Percentiles rank a stretch among this genome's conserved stretches.
These are phyloP conservation scores for Pyrus bretschneideri DNA, from an alignment of 306 rosid species.

Conservation along the genomic window DNA sequence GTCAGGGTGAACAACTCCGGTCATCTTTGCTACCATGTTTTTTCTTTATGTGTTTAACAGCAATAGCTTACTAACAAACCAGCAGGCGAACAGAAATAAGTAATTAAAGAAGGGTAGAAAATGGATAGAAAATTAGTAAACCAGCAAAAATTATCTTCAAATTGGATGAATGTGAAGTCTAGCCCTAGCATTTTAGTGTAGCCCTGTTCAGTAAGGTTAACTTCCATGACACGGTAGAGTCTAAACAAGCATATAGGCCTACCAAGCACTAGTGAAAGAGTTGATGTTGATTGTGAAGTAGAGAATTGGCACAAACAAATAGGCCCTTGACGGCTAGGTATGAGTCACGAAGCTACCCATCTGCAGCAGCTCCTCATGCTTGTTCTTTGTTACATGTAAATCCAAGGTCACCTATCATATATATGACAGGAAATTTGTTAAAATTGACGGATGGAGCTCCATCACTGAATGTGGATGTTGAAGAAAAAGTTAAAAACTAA, in stretches of 20 bases:
- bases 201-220: not conserved
- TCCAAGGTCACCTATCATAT: constrained; percentile 64
- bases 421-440: constrained; percentile 3
- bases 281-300: not conserved
- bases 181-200: not conserved
- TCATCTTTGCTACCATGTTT: not conserved
- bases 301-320: not conserved
- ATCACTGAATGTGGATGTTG: not conserved
- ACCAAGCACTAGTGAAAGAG: not conserved
- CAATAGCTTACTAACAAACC: not conserved
- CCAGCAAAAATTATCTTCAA: not conserved
- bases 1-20: not conserved
- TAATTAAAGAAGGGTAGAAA: not conserved
- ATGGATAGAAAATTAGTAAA: not conserved
- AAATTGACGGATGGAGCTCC: constrained; percentile 1
- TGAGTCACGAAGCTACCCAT: constrained; percentile 33
- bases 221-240: constrained; percentile 3
- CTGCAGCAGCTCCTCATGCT: constrained; percentile 50
- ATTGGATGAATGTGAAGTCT: not conserved
- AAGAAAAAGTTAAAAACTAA: not conserved
- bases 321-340: constrained; percentile 15
- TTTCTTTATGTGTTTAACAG: not conserved
- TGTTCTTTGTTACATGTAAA: constrained; percentile 49
- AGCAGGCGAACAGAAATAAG: not conserved
- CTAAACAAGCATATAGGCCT: constrained; percentile 4